Percentiles rank a stretch among this genome's conserved stretches.
Conservation (phyloP, 208 protist genomes). For the Acanthamoeba triangularis region DNA sequence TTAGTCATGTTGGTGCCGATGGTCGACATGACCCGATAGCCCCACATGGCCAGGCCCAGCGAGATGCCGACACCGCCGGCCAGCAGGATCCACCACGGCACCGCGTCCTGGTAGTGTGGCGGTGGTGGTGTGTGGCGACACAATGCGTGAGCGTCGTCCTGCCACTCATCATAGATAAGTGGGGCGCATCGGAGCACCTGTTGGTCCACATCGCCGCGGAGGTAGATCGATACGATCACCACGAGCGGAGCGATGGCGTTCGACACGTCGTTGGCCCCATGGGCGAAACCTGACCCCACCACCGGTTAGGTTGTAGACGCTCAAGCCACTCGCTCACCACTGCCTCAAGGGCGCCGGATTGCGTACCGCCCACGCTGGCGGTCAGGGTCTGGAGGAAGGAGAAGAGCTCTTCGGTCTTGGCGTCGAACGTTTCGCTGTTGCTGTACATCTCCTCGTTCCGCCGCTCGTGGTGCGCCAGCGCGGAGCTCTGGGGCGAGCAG, state of each 20-base stretch:
- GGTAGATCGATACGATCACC: slow-evolving; percentile 48
- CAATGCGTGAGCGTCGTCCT: too few species aligned
- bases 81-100: slow-evolving; percentile 40
- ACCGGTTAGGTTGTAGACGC: too few species aligned
- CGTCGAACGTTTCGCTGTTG: slow-evolving; percentile 57
- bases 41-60: slow-evolving; percentile 51
- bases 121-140: too few species aligned
- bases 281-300: slow-evolving; percentile 38
- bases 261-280: slow-evolving; percentile 80
- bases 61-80: neutral
- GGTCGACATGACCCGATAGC: slow-evolving; percentile 9
- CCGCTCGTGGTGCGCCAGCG: neutral
- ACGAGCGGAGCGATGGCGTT: slow-evolving; percentile 74
- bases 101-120: neutral
- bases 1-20: slow-evolving; percentile 19
- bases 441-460: slow-evolving; percentile 38
- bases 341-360: too few species aligned
- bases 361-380: slow-evolving; percentile 21
- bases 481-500: neutral
- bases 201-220: neutral
- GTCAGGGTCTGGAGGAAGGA: slow-evolving; percentile 71
- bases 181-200: neutral
- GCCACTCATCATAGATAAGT: too few species aligned
- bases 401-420: slow-evolving; percentile 68
- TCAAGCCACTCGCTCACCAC: too few species aligned